Conservation (phyloP, 139 green algal species). For the Dunaliella primolecta region DNA sequence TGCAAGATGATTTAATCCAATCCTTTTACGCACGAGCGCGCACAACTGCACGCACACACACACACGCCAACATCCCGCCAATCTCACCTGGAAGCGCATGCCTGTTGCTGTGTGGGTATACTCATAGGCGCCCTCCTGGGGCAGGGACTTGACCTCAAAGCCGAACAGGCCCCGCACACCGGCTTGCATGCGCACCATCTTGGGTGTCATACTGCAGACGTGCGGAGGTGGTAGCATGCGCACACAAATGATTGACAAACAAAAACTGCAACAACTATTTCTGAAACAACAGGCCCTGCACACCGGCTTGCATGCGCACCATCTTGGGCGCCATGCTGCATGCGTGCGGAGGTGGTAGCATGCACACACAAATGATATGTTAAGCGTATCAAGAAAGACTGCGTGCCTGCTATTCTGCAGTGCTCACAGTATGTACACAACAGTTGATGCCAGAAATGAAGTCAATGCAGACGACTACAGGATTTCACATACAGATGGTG, state of each 20-base stretch:
- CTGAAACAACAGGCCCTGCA: constrained; percentile 10
- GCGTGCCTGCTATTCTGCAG: too few species aligned
- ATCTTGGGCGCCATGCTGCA: constrained; percentile 11
- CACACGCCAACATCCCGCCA: not conserved
- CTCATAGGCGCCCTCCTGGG: not conserved
- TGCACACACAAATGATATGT: too few species aligned
- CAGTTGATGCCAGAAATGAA: too few species aligned
- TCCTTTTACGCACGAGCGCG: not conserved
- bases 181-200: constrained; percentile 5
- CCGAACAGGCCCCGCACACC: constrained; percentile 9
- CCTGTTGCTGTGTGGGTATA: not conserved
- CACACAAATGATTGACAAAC: too few species aligned
- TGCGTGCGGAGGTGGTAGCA: too few species aligned
- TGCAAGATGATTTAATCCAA: too few species aligned
- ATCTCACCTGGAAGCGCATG: constrained; percentile 7
- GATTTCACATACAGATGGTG: too few species aligned
- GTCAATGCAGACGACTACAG: too few species aligned
- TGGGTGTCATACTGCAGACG: constrained; percentile 9
- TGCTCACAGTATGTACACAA: too few species aligned
- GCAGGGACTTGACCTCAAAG: constrained; percentile 9
- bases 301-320: constrained; percentile 4
- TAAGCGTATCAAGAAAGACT: too few species aligned
- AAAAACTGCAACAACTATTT: too few species aligned
- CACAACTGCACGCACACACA: not conserved
- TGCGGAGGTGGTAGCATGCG: not conserved